A percentile compares a stretch with the other conserved stretches of the same genome.
phyloP scores from a whole-genome alignment of 2,329 filamentous ascomycete species.

The Cladosporium colombiae region DNA sequence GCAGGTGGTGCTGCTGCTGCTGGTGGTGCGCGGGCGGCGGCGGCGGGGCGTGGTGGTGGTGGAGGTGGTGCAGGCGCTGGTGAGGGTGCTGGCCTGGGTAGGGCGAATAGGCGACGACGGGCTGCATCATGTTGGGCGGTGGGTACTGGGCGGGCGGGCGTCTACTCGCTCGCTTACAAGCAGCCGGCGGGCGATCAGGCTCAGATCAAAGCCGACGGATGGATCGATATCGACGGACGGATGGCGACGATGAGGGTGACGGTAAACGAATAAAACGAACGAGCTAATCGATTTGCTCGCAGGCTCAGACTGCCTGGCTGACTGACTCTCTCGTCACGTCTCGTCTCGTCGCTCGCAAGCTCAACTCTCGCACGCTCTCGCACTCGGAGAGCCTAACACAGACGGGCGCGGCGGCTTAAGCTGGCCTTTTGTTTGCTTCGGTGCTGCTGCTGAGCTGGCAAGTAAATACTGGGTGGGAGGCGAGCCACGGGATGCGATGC shows the following conservation, averaged over 20 bases:
- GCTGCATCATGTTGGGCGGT: constrained; percentile 30
- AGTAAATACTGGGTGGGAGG: constrained; percentile 1
- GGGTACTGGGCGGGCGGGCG: neutral
- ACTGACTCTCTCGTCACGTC: neutral
- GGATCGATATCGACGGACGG: neutral
- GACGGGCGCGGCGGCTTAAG: constrained; percentile 10
- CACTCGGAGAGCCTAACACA: constrained; percentile 5
- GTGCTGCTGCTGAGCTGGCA: constrained; percentile 13
- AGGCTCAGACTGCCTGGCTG: neutral
- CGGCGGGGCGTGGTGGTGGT: constrained; percentile 36
- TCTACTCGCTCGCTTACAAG: constrained; percentile 20
- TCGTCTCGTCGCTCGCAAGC: neutral
- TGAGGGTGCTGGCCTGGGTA: constrained; percentile 23
- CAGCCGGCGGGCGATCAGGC: constrained; percentile 8
- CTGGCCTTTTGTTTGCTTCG: constrained; percentile 20
- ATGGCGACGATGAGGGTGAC: neutral
- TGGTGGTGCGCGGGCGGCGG: neutral
- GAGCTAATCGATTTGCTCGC: neutral
- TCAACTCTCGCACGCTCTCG: neutral
- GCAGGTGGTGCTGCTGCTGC: constrained; percentile 20
- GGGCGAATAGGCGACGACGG: constrained; percentile 26
- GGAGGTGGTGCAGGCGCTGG: constrained; percentile 22
- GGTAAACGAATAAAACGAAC: neutral
- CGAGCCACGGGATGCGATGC: constrained; percentile 12
- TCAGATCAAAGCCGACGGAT: neutral